These are phyloP conservation scores for Gregarina niphandrodes DNA, from an alignment of 169 alveolate genomes.

Conservation along the genomic window DNA sequence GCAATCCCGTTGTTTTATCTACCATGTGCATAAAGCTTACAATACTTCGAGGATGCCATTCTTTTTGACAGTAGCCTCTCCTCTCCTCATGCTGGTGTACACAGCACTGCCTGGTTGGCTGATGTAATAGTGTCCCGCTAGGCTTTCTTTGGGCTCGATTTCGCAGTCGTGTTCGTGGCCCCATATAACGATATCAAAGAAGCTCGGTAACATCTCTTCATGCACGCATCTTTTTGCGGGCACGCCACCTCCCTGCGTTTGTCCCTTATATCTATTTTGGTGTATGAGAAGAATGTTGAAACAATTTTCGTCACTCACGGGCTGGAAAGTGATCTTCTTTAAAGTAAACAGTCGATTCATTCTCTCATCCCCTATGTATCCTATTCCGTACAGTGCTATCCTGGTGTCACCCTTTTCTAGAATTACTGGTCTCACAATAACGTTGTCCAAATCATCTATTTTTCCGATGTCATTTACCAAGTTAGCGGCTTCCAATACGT, in stretches of 20 bases:
- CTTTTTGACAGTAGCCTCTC: no score
- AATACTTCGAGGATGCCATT: no score
- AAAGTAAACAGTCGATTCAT: conserved; percentile 50
- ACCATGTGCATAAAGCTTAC: no score
- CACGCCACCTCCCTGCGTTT: conserved; percentile 42
- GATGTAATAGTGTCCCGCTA: conserved; percentile 7
- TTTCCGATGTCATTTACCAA: conserved; percentile 65
- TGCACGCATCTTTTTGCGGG: conserved; percentile 48
- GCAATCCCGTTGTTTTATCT: no score
- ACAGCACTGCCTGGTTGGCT: conserved; percentile 27
- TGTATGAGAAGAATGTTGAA: conserved; percentile 64
- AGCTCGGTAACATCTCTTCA: conserved; percentile 54
- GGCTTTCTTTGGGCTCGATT: conserved; percentile 29
- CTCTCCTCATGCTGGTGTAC: no score
- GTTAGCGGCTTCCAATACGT: conserved; percentile 35
- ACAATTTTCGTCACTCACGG: conserved; percentile 25
- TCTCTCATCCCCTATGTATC: conserved; percentile 68
- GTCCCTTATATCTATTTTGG: conserved; percentile 62
- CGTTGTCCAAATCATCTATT: conserved; percentile 42
- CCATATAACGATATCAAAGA: conserved; percentile 64
- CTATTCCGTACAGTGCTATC: conserved; percentile 72
- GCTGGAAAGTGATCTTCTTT: conserved; percentile 20
- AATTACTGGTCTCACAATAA: conserved; percentile 48
- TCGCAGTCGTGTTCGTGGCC: conserved; percentile 84
- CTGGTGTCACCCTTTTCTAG: conserved; percentile 54